These are phyloP conservation scores for Leccinum aurantiacum DNA, from an alignment of 768 basidiomycete species.

Conservation along the genomic window DNA sequence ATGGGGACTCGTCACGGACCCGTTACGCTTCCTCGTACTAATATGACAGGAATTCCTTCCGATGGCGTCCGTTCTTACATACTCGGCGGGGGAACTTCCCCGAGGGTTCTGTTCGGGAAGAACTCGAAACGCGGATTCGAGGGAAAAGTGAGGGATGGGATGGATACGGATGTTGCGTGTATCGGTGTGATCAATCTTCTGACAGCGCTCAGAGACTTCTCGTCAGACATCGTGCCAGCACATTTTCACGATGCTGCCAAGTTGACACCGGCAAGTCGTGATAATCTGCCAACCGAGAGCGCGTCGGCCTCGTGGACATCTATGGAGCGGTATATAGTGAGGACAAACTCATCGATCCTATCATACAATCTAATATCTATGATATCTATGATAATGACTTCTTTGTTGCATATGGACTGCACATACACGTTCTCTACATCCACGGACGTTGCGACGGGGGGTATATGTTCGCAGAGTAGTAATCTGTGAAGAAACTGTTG, in stretches of 20 bases:
- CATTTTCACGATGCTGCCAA: too few relatives aligned
- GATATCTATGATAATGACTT: neutral
- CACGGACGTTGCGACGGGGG: neutral
- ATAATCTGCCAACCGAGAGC: neutral
- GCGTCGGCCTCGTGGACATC: neutral
- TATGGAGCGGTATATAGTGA: neutral
- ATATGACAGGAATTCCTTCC: too few relatives aligned
- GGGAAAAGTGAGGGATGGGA: neutral
- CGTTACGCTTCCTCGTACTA: too few relatives aligned
- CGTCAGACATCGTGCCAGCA: too few relatives aligned
- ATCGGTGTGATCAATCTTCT: neutral
- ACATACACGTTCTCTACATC: too few relatives aligned
- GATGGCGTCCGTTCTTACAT: too few relatives aligned
- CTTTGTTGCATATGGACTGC: neutral
- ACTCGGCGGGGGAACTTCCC: too few relatives aligned
- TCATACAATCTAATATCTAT: neutral
- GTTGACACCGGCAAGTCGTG: too few relatives aligned
- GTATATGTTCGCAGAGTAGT: neutral
- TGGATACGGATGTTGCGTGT: rapidly evolving
- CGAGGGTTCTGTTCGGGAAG: too few relatives aligned
- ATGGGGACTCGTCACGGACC: too few relatives aligned
- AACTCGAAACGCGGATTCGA: too few relatives aligned
- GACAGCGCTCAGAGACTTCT: neutral
- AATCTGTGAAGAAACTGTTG: neutral
- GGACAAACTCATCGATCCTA: neutral